Conservation (phyloP, 495 filamentous ascomycete genomes). For the Letharia lupina region DNA sequence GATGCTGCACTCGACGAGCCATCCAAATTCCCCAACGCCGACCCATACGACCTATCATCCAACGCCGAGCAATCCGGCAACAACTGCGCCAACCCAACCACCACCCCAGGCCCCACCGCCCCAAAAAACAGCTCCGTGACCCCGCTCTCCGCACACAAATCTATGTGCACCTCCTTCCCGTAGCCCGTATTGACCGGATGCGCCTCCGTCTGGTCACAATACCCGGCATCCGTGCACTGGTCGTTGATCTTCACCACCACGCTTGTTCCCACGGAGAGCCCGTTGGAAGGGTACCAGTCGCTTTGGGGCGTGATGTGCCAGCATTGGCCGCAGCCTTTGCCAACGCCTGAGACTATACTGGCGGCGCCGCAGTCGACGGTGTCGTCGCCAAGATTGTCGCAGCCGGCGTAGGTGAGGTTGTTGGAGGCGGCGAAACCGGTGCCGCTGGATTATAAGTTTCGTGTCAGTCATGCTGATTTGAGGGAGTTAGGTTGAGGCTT, state of each 20-base stretch:
- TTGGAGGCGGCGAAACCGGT: conserved; percentile 19
- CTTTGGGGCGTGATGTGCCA: conserved; percentile 15
- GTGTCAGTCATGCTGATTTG: neutral
- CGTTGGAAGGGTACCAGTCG: conserved; percentile 10
- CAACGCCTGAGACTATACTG: conserved; percentile 14
- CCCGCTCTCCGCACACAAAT: conserved; percentile 13
- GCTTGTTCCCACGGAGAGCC: conserved; percentile 1
- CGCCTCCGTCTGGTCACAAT: conserved; percentile 13
- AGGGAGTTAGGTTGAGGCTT: neutral
- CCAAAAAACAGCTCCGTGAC: conserved; percentile 22
- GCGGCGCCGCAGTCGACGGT: neutral
- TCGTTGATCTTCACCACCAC: conserved; percentile 18
- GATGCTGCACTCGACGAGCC: neutral
- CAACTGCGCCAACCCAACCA: conserved; percentile 15
- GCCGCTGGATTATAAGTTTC: neutral
- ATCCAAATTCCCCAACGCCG: conserved; percentile 5
- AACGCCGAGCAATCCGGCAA: conserved; percentile 14
- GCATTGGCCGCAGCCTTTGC: conserved; percentile 19
- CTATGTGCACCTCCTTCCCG: conserved; percentile 19
- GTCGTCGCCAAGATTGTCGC: neutral
- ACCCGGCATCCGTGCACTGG: conserved; percentile 17
- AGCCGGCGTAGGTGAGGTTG: conserved; percentile 17
- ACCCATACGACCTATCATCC: conserved; percentile 13
- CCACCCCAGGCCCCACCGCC: conserved; percentile 11
- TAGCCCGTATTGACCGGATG: conserved; percentile 13